Base-by-base conservation (phyloP, 345 rosid species). In the Rhodamnia rubescens region DNA sequence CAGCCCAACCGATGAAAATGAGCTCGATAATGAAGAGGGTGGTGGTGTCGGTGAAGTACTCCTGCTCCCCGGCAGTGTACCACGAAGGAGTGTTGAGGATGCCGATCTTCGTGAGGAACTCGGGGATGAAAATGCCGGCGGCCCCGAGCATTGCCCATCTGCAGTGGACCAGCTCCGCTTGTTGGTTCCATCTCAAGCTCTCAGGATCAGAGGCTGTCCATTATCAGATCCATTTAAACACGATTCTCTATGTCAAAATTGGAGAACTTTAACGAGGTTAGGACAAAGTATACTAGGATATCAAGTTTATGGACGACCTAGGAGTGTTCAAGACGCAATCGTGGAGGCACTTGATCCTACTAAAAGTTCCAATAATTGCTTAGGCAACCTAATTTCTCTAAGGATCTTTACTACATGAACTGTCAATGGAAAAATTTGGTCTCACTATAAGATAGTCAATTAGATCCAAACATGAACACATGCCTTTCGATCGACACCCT, bases 71-170 rank as follows among this genome's bases (percentile, higher is more conserved):
- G 16, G 98, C 98, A 1, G 92, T 87, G 93, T 96, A 97, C 98
- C 99, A 96, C 21, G 99, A 97, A 1, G 98, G 99, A 3, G 98
- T 96, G 93, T 95, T 95, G 29, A 97, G 89, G 90, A 97, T 91
- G 12, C 98, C 98, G 51, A 95, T 88, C 87, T 97, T 96, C 9
- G 99, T 97, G 40, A 97, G 88, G 82, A 96, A 95, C 88, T 97
- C 99, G 8, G 98, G 98, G 88, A 97, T 96, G 91, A 97, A 97
- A 56, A 97, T 97, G 13, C 99, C 98, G 8, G 98, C 98, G 2
- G 99, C 98, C 1, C 98, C 98, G n/a, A 97, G 84, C 99, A 97
- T 97, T 32, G 99, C 98, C 98, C 98, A 97, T 87, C 99, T 89
- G 92, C 98, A 93, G 89, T 97, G 99, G 24, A 97, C 99, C 32